A percentile compares a stretch with the other conserved stretches of the same genome.
phyloP scores from a whole-genome alignment of 495 filamentous ascomycete genomes.

The Coniosporium apollinis region DNA sequence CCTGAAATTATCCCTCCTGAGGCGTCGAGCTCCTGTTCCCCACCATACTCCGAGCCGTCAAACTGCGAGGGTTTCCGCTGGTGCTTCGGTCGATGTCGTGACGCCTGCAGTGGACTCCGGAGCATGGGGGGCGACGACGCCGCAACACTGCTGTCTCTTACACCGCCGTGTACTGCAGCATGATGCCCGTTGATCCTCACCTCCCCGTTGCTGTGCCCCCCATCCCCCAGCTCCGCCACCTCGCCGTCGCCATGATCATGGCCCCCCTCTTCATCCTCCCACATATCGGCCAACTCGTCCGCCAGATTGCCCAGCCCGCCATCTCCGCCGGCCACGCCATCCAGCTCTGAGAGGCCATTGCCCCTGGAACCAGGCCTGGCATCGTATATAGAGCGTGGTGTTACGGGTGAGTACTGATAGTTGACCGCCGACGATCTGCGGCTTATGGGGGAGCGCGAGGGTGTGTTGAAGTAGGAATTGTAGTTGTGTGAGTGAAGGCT shows the following conservation, averaged over 20 bases:
- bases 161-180: too few relatives aligned
- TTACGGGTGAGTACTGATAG: not conserved
- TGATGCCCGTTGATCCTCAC: too few relatives aligned
- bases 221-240: constrained; percentile 4
- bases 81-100: not conserved
- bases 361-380: too few relatives aligned
- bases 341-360: not conserved
- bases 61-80: not conserved
- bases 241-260: constrained; percentile 3
- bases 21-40: constrained; percentile 1
- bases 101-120: too few relatives aligned
- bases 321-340: not conserved
- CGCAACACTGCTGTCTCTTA: too few relatives aligned
- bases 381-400: constrained; percentile 2
- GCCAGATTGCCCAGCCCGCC: constrained; percentile 13
- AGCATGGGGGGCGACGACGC: too few relatives aligned
- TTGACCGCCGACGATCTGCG: not conserved
- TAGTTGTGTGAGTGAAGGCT: too few relatives aligned
- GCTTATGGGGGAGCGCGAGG: not conserved
- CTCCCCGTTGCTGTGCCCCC: too few relatives aligned
- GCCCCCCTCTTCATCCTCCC: constrained; percentile 9
- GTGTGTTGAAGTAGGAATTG: too few relatives aligned
- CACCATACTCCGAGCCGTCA: not conserved
- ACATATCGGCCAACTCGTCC: constrained; percentile 11
- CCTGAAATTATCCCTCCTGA: not conserved